Evolutionary conservation across 108 stramenopile genomes (phyloP), one percentile per base, ranked within the genome.

Genomic region (Skeletonema menzelii): DNA sequence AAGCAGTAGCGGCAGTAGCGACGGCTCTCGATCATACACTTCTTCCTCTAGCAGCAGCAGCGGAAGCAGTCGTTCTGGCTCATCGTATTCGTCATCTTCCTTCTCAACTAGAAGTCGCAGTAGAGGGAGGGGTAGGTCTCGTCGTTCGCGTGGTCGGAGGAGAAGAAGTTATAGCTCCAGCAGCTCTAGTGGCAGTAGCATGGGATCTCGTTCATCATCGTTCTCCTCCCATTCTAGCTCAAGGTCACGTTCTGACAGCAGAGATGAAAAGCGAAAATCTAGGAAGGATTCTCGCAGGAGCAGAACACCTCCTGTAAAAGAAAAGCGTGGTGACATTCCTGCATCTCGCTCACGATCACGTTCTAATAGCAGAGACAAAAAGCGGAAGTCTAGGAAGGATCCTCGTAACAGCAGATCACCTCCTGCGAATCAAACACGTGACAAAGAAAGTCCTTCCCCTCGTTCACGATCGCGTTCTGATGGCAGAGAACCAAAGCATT

Each of bases 131-230:
- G 63, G 61, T 11, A 73, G 72, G 34, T 14, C 42, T 75, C 76
- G 76, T 55, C 37, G 59, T 8, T 64, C 26, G 4, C 64, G 65
- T 2, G 46, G 78, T 37, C 14, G 82, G 56, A 37, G 82, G 27
- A 27, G 82, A 60, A 67, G 76, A 30, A 73, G 81, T 34, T 75
- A 65, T 58, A 74, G 78, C 61, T 63, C 65, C 13, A 69, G 61
- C n/a, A 69, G 66, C n/a, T 27, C 61, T 8, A 57, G 56, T 57
- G 56, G 49, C 10, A 65, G 64, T 20, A 37, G 17, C n/a, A 32
- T 35, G 32, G 19, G 3, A 15, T 56, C 49, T 24, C 30, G 49
- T 7, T 53, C 49, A 53, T 53, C 49, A 22, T 53, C 49, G 10
- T 53, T 53, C 62, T 79, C 77, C 1, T 69, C 69, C 55, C 62